A percentile compares a stretch with the other conserved stretches of the same genome.
Conservation (phyloP, 495 filamentous ascomycete species). For the Lepraria neglecta region DNA sequence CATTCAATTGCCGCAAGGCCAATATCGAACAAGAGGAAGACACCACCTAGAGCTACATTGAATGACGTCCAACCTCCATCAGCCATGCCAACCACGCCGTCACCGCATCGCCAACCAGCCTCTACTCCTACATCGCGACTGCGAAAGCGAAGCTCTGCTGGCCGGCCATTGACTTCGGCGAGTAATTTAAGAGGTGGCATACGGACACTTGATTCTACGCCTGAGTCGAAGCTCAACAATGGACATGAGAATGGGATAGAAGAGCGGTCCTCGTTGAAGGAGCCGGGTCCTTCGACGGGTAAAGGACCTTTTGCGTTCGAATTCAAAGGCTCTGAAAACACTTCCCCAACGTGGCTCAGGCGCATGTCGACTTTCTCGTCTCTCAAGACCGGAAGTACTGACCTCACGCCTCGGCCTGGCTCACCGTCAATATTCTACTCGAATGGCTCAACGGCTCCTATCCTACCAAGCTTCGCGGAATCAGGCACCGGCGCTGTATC, state of each 20-base stretch:
- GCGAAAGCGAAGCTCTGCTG: conserved; percentile 23
- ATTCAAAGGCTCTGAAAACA: conserved; percentile 42
- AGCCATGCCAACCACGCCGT: conserved; percentile 31
- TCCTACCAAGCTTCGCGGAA: conserved; percentile 41
- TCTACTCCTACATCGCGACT: conserved; percentile 29
- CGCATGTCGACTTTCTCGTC: conserved; percentile 71
- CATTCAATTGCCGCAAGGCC: conserved; percentile 32
- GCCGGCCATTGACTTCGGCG: conserved; percentile 22
- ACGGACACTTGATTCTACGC: conserved; percentile 20
- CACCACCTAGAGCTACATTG: conserved; percentile 38
- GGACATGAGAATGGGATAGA: conserved; percentile 33
- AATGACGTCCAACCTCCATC: conserved; percentile 31
- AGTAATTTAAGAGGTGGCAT: conserved; percentile 17
- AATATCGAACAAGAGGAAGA: conserved; percentile 41
- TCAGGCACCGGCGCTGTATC: conserved; percentile 47
- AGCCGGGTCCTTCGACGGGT: conserved; percentile 31
- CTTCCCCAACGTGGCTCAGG: conserved; percentile 67
- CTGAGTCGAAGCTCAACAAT: conserved; percentile 11
- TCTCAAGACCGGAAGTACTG: conserved; percentile 55
- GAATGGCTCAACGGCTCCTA: conserved; percentile 63
- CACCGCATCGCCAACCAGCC: conserved; percentile 31
- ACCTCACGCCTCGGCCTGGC: conserved; percentile 58
- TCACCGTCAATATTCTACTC: conserved; percentile 66
- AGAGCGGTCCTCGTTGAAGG: conserved; percentile 35
- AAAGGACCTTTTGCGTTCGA: conserved; percentile 30